A percentile compares a stretch with the other conserved stretches of the same genome.
These are phyloP conservation scores for Colletotrichum tabaci DNA, from an alignment of 2,329 filamentous ascomycete genomes.

Conservation along the genomic window DNA sequence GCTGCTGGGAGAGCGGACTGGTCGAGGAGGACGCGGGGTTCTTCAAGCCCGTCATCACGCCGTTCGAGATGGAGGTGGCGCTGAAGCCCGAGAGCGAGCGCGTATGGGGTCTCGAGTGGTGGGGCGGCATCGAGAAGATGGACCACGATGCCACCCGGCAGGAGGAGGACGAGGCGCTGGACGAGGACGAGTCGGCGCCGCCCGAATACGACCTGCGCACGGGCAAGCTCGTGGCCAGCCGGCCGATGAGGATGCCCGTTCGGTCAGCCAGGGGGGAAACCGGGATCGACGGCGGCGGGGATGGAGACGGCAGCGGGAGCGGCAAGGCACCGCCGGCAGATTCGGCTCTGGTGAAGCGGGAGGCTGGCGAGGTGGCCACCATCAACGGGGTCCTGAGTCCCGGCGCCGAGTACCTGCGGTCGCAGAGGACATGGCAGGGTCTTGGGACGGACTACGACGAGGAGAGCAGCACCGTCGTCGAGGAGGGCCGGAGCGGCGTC, in stretches of 20 bases:
- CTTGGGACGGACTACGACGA: conserved; percentile 87
- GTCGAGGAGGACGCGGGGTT: conserved; percentile 88
- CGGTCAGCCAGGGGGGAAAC: conserved; percentile 16
- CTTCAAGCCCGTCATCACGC: conserved; percentile 92
- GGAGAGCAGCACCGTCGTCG: conserved; percentile 77
- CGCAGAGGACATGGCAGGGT: conserved; percentile 90
- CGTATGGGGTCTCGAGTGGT: conserved; percentile 91
- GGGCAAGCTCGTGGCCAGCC: conserved; percentile 84
- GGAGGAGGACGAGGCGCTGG: conserved; percentile 39
- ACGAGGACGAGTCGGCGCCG: conserved; percentile 81
- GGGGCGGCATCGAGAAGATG: conserved; percentile 84
- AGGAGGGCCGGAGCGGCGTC: conserved; percentile 88
- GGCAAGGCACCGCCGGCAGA: conserved; percentile 43
- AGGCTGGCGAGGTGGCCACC: conserved; percentile 78
- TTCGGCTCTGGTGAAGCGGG: conserved; percentile 72
- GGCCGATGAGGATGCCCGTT: conserved; percentile 75
- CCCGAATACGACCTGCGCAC: conserved; percentile 95
- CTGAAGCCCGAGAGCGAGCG: conserved; percentile 82
- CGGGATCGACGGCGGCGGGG: conserved; percentile 43
- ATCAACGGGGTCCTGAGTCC: conserved; percentile 92
- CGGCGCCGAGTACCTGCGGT: conserved; percentile 88
- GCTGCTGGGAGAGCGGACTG: conserved; percentile 96
- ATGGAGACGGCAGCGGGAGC: conserved; percentile 44
- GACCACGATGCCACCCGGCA: conserved; percentile 55
- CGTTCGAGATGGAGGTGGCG: conserved; percentile 89